These are phyloP conservation scores for Entomortierella beljakovae DNA, from an alignment of 192 early-diverging fungal genomes.

Conservation along the genomic window DNA sequence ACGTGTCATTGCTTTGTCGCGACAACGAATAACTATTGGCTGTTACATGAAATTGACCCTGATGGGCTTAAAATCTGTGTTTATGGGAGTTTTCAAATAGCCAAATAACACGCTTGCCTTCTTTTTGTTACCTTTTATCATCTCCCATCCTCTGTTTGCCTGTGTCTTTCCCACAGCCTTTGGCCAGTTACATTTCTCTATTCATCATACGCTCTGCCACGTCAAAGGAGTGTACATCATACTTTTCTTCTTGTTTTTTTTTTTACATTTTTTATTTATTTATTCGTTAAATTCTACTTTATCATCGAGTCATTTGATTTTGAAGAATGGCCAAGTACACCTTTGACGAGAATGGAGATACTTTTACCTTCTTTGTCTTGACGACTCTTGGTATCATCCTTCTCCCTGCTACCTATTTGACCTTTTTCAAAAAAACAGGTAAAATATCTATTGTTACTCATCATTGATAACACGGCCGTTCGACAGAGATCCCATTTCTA, in stretches of 20 bases:
- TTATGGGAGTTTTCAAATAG: background rate
- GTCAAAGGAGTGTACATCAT: too few relatives aligned
- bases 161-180: background rate
- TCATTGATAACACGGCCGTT: too few relatives aligned
- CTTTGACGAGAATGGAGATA: constrained; percentile 95
- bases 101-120: background rate
- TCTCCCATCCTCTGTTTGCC: constrained; percentile 1
- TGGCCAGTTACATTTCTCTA: background rate
- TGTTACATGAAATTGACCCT: background rate
- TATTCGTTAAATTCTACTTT: too few relatives aligned
- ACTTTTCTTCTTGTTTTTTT: too few relatives aligned
- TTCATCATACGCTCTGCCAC: too few relatives aligned
- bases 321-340: constrained; percentile 75
- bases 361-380: constrained; percentile 94
- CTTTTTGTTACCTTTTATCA: background rate
- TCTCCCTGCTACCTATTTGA: constrained; percentile 77
- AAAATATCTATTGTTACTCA: background rate
- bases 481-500: too few relatives aligned
- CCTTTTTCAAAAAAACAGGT: constrained; percentile 59
- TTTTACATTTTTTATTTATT: too few relatives aligned
- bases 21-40: constrained; percentile 17
- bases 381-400: constrained; percentile 86
- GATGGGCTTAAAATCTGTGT: background rate
- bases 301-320: background rate
- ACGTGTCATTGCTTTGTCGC: constrained; percentile 21